Conservation (phyloP, 176 grass and related monocot genomes). For the Oryza officinalis region DNA sequence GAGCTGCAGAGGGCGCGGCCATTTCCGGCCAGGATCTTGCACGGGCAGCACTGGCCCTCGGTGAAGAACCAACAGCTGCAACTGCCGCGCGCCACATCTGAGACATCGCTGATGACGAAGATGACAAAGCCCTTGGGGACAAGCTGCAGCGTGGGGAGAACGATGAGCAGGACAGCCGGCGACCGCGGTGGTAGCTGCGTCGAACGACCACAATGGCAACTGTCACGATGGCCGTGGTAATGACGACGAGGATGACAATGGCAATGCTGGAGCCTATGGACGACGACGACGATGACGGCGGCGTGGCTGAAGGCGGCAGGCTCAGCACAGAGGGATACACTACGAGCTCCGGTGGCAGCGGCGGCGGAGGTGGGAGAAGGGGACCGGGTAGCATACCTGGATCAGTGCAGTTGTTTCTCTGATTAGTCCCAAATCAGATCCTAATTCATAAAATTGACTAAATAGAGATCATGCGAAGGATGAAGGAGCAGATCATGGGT, state of each 20-base stretch:
- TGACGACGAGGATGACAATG: conserved; percentile 13
- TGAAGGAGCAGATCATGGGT: neutral
- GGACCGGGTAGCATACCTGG: conserved; percentile 43
- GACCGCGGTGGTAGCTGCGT: neutral
- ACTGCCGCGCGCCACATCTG: neutral
- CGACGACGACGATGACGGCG: neutral
- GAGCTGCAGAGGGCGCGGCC: neutral
- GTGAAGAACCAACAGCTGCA: conserved; percentile 5
- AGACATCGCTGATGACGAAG: conserved; percentile 5
- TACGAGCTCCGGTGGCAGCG: neutral
- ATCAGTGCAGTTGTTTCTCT: neutral
- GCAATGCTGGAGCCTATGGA: conserved; percentile 40
- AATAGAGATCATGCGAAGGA: neutral
- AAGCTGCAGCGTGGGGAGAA: conserved; percentile 9
- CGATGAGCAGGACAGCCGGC: conserved; percentile 16
- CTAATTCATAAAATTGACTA: conserved; percentile 2
- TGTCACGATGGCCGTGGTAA: neutral
- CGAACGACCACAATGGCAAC: neutral
- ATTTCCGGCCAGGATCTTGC: neutral
- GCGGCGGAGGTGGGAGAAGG: neutral
- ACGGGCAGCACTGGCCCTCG: neutral
- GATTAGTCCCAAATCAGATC: conserved; percentile 4
- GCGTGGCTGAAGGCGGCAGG: neutral
- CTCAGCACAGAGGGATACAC: conserved; percentile 15
- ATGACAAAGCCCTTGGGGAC: conserved; percentile 14